Percentiles rank a stretch among this genome's conserved stretches.
Evolutionary conservation across 176 grass and related monocot species (phyloP).

Genomic region (Aegilops speltoides): DNA sequence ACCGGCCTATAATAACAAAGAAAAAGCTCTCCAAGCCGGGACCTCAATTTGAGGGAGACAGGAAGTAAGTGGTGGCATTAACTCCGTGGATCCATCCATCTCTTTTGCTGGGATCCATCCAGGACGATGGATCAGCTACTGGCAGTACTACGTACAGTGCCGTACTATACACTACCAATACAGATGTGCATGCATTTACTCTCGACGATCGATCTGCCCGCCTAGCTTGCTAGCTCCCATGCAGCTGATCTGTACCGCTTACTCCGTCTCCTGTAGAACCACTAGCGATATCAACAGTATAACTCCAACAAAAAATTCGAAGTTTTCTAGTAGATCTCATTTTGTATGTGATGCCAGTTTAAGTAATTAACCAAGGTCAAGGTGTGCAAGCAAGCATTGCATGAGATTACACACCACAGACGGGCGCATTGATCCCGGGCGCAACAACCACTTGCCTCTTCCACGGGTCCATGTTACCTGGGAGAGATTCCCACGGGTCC

Average conservation of each 20-base stretch:
- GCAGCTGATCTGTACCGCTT: background rate
- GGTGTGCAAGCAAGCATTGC: background rate
- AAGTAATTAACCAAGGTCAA: no score
- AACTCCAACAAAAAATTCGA: background rate
- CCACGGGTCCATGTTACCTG: conserved; percentile 18
- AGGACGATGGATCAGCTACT: conserved; percentile 9
- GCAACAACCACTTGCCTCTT: background rate
- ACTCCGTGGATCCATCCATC: conserved; percentile 23
- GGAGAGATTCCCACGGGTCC: background rate
- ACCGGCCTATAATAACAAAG: background rate
- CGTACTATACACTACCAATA: conserved; percentile 4
- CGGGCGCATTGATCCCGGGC: background rate
- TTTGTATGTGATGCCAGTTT: background rate
- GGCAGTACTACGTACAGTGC: conserved; percentile 10
- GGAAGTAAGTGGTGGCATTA: conserved; percentile 27
- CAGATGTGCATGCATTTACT: conserved; percentile 34
- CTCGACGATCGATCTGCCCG: background rate
- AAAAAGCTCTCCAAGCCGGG: background rate
- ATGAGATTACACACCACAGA: background rate
- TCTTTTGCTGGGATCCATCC: conserved; percentile 31
- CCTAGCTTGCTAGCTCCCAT: conserved; percentile 3
- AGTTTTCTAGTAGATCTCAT: background rate
- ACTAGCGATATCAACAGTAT: background rate
- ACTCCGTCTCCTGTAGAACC: no score
- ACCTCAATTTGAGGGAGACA: conserved; percentile 20